phyloP scores from a whole-genome alignment of 306 rosid genomes.

The Morella rubra region DNA sequence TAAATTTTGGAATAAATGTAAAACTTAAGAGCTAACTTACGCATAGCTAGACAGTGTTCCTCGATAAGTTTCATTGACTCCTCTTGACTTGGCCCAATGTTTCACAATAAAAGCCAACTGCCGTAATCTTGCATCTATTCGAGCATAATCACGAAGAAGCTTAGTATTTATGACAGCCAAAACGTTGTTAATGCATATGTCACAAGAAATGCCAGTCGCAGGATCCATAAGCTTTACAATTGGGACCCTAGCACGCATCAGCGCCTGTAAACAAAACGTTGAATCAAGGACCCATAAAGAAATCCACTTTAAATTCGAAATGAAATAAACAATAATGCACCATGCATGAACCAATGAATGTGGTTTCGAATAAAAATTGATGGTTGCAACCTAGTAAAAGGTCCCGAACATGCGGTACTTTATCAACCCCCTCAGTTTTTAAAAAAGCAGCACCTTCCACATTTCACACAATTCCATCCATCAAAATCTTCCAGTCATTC shows the following conservation, averaged over 20 bases:
- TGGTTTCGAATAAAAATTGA: neutral
- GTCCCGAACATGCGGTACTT: neutral
- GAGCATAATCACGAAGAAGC: slow-evolving; percentile 86
- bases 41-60: slow-evolving; percentile 99
- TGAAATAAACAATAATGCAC: neutral
- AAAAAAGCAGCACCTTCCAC: neutral
- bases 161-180: slow-evolving; percentile 92
- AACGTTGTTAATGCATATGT: slow-evolving; percentile 92
- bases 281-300: slow-evolving; percentile 14
- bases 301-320: slow-evolving; percentile 9
- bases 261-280: slow-evolving; percentile 62
- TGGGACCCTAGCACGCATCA: slow-evolving; percentile 97
- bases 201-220: slow-evolving; percentile 84
- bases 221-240: slow-evolving; percentile 98
- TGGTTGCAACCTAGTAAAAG: neutral
- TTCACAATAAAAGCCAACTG: slow-evolving; percentile 88
- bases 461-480: neutral
- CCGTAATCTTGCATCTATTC: slow-evolving; percentile 66
- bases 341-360: neutral
- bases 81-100: slow-evolving; percentile 98
- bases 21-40: slow-evolving; percentile 50
- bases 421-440: neutral
- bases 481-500: neutral
- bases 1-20: slow-evolving; percentile 4
- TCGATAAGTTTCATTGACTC: slow-evolving; percentile 95